Evolutionary conservation across 257 asterid genomes (phyloP).

Genomic region (Solanum appendiculatum): DNA sequence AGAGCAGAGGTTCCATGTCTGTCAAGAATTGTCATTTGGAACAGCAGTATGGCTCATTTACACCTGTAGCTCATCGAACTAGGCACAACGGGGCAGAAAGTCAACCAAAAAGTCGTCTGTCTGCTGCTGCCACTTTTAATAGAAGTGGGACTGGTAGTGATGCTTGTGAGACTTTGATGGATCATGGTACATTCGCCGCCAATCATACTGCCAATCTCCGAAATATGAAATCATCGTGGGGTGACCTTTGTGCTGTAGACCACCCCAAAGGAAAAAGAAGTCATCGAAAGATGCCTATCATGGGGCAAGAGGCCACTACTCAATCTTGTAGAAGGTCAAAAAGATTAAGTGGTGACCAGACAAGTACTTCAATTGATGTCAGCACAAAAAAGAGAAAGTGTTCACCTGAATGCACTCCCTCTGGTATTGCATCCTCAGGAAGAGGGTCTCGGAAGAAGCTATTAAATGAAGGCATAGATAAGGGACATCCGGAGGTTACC

Average conservation of each 20-base stretch:
- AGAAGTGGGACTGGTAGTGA: constrained; percentile 18
- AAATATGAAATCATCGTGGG: constrained; percentile 18
- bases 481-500: constrained; percentile 4
- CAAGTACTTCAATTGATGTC: constrained; percentile 2
- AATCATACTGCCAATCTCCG: constrained; percentile 19
- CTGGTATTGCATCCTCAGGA: not conserved
- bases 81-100: constrained; percentile 24
- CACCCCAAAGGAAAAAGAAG: constrained; percentile 25
- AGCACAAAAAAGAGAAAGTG: not conserved
- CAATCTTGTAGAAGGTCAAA: constrained; percentile 22
- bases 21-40: constrained; percentile 11
- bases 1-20: constrained; percentile 12
- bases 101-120: constrained; percentile 13
- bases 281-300: constrained; percentile 4
- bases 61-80: constrained; percentile 63
- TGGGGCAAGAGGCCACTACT: constrained; percentile 15
- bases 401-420: not conserved
- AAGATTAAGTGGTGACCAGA: constrained; percentile 15
- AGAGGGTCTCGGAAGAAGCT: not conserved
- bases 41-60: constrained; percentile 26
- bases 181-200: constrained; percentile 13
- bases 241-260: constrained; percentile 2
- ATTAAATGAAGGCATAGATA: not conserved
- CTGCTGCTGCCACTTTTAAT: constrained; percentile 11
- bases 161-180: not conserved